Base-by-base conservation (phyloP, 495 filamentous ascomycete genomes). In the Aspergillus hancockii region DNA sequence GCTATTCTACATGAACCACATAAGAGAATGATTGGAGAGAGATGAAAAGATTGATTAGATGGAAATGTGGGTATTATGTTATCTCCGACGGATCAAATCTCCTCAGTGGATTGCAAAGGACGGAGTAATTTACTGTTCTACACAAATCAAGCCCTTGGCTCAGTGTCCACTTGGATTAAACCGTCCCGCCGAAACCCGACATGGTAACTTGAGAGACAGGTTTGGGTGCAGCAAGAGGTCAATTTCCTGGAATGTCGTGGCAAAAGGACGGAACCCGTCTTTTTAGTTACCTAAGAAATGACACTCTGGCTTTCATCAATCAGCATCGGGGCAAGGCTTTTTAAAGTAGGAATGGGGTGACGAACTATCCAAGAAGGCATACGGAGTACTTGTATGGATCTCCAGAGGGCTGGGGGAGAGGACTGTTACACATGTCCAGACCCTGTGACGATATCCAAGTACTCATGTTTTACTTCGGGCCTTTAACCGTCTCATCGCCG, bases 21-120 rank as follows among this genome's bases (percentile, higher is more conserved):
- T n/a, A 36, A 10, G 43, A 9, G 43, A 22, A 38, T 38, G 41
- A 57, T 55, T 43, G 25, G 34, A 32, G 47, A 14, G 21, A 58
- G 55, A 56, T 60, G 52, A 56, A 59, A 49, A 64, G 60, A 67
- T 63, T 67, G 65, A 67, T 67, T 67, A 67, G 62, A 67, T 67
- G 58, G 57, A 52, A 54, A 54, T 58, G 65, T 67, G 65, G 65
- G 59, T 64, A 64, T 60, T 36, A 28, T 2, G 57, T 66, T 67
- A 63, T 61, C 60, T 63, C 61, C 64, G 52, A 57, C 58, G 55
- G 49, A 63, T 55, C 53, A 50, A 38, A 18, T 28, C 51, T 34
- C 22, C 34, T 62, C 47, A 62, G 54, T 62, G 59, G 54, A 28
- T 34, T 34, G 41, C 41, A 21, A 45, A 45, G 43, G 18, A 47